Conservation (phyloP, 306 rosid species). For the Abrus precatorius region DNA sequence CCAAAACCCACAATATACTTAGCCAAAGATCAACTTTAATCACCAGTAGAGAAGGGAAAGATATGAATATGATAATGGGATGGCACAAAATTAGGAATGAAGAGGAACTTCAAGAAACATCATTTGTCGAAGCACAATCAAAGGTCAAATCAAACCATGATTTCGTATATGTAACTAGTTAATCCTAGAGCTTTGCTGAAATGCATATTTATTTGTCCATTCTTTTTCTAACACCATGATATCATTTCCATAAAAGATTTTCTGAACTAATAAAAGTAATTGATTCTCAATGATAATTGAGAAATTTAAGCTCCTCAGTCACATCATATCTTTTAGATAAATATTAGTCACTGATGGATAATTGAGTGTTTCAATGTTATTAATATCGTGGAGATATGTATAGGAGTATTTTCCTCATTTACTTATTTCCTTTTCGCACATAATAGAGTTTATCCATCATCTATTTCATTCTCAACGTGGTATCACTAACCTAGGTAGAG, state of each 20-base stretch:
- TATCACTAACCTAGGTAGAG: neutral
- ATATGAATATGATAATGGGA: slow-evolving; percentile 6
- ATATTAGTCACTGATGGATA: neutral
- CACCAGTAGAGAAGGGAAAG: slow-evolving; percentile 24
- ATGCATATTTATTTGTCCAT: slow-evolving; percentile 11
- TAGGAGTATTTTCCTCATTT: neutral
- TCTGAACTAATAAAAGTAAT: neutral
- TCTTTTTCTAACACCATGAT: neutral
- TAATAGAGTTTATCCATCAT: neutral
- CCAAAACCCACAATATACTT: slow-evolving; percentile 6
- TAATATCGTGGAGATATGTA: neutral
- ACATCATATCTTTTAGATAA: neutral
- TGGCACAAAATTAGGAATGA: neutral
- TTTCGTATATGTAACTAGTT: neutral
- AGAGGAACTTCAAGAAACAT: neutral
- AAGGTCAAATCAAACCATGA: slow-evolving; percentile 11
- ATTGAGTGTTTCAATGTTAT: neutral
- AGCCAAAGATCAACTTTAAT: neutral
- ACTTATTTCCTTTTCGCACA: neutral
- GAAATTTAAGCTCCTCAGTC: neutral
- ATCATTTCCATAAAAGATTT: slow-evolving; percentile 10
- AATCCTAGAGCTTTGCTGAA: neutral
- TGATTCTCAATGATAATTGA: slow-evolving; percentile 4
- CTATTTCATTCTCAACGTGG: neutral
- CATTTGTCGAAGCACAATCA: slow-evolving; percentile 8